Evolutionary conservation across 2,329 filamentous ascomycete species (phyloP), one percentile per base, ranked within the genome.

Genomic region (Pestalotiopsis fici): DNA sequence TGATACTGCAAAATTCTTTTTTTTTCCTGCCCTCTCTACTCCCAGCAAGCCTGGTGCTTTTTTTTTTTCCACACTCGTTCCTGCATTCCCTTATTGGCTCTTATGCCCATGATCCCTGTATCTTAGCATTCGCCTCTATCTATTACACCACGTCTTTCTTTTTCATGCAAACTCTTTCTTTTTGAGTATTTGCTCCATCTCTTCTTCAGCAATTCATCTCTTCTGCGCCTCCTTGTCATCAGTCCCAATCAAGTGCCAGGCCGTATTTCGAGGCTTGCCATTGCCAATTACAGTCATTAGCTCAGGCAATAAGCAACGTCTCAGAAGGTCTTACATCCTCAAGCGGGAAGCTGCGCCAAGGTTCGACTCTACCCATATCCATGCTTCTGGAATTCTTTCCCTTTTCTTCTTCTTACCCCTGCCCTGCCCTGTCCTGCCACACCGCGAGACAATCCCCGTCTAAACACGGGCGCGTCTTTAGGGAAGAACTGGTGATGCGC

Each of bases 271-370:
- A 25, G 43, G 39, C 43, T 64, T 9, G 7, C 31, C 13, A 35
- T 55, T 64, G 43, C 61, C 61, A 64, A 64, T 64, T 25, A 25
- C 27, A 59, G 63, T 27, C 27, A 59, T 59, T 59, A 35, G 18
- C 37, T 28, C 23, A 5, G 15, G n/a, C 50, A 35, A 37, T 59
- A 31, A 47, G 64, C 23, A 25, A 12, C 13, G 35, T 27, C 55
- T 63, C 21, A 50, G 7, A 23, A 50, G 43, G 43, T 50, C 43
- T 50, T 50, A 50, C 43, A 50, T 50, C 43, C 43, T 18, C 43
- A 50, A 50, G 43, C 71, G 69, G 67, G 73, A 68, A 67, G 69
- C 70, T 72, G 76, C 72, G 73, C 47, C 73, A 76, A 74, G 70
- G 73, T 75, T 71, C 72, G 71, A 70, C 71, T 72, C 67, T 66